Conservation (phyloP, 1,284 basidiomycete genomes). For the Boletus albobrunnescens region DNA sequence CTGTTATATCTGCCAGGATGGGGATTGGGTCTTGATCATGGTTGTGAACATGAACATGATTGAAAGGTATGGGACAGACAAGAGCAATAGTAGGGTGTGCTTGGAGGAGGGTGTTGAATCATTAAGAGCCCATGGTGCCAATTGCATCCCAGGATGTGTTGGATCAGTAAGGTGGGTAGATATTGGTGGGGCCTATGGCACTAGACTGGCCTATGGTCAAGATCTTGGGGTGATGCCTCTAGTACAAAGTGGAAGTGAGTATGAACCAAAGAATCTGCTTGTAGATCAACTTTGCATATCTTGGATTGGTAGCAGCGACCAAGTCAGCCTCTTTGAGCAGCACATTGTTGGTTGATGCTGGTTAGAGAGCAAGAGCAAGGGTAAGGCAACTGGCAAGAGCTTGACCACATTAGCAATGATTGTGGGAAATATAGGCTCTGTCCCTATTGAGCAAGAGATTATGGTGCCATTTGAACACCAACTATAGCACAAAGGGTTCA, state of each 20-base stretch:
- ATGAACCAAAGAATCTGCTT: too few species aligned
- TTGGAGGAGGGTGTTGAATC: constrained; percentile 4
- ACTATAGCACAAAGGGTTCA: constrained; percentile 39
- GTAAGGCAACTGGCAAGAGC: too few species aligned
- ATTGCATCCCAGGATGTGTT: constrained; percentile 39
- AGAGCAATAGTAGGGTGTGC: constrained; percentile 6
- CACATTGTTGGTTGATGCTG: too few species aligned
- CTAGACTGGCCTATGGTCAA: constrained; percentile 41
- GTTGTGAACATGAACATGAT: too few species aligned
- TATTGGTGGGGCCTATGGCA: background rate
- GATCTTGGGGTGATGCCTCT: constrained; percentile 55
- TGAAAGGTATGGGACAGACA: constrained; percentile 22
- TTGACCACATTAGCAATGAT: too few species aligned
- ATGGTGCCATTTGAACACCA: constrained; percentile 48
- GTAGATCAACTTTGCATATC: too few species aligned
- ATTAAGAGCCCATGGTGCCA: constrained; percentile 33
- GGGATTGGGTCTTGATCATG: background rate
- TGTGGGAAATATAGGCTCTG: too few species aligned
- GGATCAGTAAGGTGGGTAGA: constrained; percentile 27
- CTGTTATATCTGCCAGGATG: too few species aligned
- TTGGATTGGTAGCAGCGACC: too few species aligned
- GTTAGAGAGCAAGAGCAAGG: too few species aligned
- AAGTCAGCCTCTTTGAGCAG: too few species aligned
- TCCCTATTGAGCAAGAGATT: too few species aligned
- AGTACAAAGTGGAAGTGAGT: constrained; percentile 72